Evolutionary conservation across 2,329 filamentous ascomycete species (phyloP).

Genomic region (Botrytis cinerea): DNA sequence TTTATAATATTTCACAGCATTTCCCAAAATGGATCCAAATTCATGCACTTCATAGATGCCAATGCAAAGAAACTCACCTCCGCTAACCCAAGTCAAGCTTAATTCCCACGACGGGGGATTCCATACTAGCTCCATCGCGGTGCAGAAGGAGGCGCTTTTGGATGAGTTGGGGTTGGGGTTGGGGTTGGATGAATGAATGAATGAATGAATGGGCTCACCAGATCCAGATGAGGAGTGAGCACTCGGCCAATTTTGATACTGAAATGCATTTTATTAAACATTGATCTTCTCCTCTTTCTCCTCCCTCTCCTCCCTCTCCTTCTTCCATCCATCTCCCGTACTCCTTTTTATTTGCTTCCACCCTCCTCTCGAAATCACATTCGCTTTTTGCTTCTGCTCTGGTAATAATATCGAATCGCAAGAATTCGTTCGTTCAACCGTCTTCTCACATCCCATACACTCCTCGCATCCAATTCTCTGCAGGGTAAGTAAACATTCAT

Average conservation of each 20-base stretch:
- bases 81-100: background rate
- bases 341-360: background rate
- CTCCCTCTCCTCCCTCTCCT: background rate
- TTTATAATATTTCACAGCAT: too few species aligned
- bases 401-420: too few species aligned
- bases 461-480: background rate
- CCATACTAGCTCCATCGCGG: background rate
- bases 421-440: background rate
- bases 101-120: background rate
- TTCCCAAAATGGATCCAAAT: too few species aligned
- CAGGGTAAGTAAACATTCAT: constrained; percentile 22
- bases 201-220: background rate
- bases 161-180: background rate
- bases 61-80: too few species aligned
- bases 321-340: background rate
- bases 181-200: too few species aligned
- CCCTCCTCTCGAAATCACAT: constrained; percentile 1
- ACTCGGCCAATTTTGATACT: background rate
- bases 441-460: background rate
- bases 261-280: background rate
- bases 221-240: background rate
- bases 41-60: background rate
- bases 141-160: constrained; percentile 21
- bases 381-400: constrained; percentile 6
- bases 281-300: background rate